Evolutionary conservation across 2,329 filamentous ascomycete genomes (phyloP).

Genomic region (Phialocephala sp.): DNA sequence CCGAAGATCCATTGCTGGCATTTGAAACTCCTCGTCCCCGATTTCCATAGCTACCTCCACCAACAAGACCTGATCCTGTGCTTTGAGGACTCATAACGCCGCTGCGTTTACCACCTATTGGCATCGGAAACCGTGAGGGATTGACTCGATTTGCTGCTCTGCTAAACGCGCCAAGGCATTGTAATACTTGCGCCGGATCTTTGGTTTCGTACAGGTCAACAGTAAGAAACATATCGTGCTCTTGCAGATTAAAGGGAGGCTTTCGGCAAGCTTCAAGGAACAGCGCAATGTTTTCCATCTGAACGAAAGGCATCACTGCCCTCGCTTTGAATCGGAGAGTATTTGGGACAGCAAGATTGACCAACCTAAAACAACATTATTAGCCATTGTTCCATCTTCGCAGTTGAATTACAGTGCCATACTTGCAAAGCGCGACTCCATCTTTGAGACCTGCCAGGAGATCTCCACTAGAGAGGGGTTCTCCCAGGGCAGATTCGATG

Average conservation of each 20-base stretch:
- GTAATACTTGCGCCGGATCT: slow-evolving; percentile 93
- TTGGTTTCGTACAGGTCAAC: slow-evolving; percentile 96
- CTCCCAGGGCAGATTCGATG: slow-evolving; percentile 83
- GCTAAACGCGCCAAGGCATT: slow-evolving; percentile 91
- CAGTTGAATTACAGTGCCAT: slow-evolving; percentile 44
- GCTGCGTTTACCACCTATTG: slow-evolving; percentile 75
- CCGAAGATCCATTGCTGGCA: slow-evolving; percentile 63
- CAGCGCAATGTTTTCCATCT: slow-evolving; percentile 99
- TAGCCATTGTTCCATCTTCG: slow-evolving; percentile 14
- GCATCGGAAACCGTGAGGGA: slow-evolving; percentile 73
- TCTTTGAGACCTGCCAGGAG: slow-evolving; percentile 87
- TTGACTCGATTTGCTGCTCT: slow-evolving; percentile 78
- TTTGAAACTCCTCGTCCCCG: slow-evolving; percentile 58
- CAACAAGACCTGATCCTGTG: slow-evolving; percentile 62
- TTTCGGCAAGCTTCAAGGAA: slow-evolving; percentile 89
- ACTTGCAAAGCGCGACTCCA: slow-evolving; percentile 93
- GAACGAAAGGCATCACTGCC: slow-evolving; percentile 95
- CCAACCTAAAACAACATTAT: slow-evolving; percentile 57
- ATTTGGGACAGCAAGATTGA: slow-evolving; percentile 78
- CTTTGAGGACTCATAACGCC: slow-evolving; percentile 68
- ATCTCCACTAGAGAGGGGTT: slow-evolving; percentile 71
- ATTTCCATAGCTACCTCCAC: slow-evolving; percentile 47
- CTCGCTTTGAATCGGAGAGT: slow-evolving; percentile 84
- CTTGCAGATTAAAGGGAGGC: slow-evolving; percentile 83
- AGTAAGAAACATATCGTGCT: slow-evolving; percentile 95